phyloP scores from a whole-genome alignment of 2,329 filamentous ascomycete genomes.

The Monilinia fructicola region DNA sequence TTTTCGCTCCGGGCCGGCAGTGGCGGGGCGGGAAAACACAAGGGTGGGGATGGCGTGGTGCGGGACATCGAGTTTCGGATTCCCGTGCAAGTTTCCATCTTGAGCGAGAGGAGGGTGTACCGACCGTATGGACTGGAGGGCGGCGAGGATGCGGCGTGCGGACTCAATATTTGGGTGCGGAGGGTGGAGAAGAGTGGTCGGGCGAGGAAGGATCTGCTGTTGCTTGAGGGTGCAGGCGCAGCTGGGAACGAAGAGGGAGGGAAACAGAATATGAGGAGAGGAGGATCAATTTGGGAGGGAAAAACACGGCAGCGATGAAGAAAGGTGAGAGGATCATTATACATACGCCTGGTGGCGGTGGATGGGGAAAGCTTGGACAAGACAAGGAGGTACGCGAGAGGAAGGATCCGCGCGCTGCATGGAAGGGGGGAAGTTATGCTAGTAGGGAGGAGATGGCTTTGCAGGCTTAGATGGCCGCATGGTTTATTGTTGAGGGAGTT shows the following conservation, averaged over 20 bases:
- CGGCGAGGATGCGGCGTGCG: slow-evolving; percentile 74
- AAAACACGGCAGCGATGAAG: slow-evolving; percentile 77
- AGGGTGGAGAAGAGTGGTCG: slow-evolving; percentile 61
- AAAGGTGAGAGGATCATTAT: slow-evolving; percentile 77
- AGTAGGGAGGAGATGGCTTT: slow-evolving; percentile 58
- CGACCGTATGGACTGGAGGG: slow-evolving; percentile 81
- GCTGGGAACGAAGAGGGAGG: slow-evolving; percentile 27
- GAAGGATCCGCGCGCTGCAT: slow-evolving; percentile 58
- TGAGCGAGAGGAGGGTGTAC: slow-evolving; percentile 74
- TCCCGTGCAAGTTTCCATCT: slow-evolving; percentile 73
- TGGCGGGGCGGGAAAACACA: slow-evolving; percentile 63
- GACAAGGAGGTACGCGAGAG: slow-evolving; percentile 52
- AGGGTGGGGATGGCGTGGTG: slow-evolving; percentile 71
- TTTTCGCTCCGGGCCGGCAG: slow-evolving; percentile 64
- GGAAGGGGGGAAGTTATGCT: slow-evolving; percentile 60
- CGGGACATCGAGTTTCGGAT: slow-evolving; percentile 80
- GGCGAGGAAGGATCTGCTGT: slow-evolving; percentile 46
- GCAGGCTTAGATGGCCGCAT: slow-evolving; percentile 47
- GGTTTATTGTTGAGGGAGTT: background rate
- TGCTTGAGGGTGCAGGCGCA: slow-evolving; percentile 27
- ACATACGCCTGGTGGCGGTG: slow-evolving; percentile 75
- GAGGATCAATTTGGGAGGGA: slow-evolving; percentile 71
- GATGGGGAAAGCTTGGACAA: slow-evolving; percentile 65
- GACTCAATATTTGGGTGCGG: slow-evolving; percentile 84
- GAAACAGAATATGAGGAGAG: slow-evolving; percentile 54